These are phyloP conservation scores for Porphyridium purpureum DNA, from an alignment of 23 red algal genomes.

Conservation along the genomic window DNA sequence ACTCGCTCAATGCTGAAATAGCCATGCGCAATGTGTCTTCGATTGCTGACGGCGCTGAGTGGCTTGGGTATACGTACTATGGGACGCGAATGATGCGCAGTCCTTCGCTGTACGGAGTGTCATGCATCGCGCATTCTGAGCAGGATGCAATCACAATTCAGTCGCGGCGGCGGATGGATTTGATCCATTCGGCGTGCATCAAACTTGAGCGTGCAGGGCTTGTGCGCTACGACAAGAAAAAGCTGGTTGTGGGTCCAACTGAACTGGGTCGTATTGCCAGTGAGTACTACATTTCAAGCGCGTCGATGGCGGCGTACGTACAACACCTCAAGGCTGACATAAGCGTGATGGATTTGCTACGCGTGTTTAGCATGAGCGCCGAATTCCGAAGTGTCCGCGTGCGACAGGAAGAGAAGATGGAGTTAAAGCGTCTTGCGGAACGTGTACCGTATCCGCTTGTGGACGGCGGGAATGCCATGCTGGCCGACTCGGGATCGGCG, in stretches of 20 bases:
- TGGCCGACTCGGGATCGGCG: slow-evolving; percentile 24
- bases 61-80: slow-evolving; percentile 79
- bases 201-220: slow-evolving; percentile 55
- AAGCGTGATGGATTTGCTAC: slow-evolving; percentile 55
- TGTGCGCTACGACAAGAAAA: slow-evolving; percentile 29
- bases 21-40: slow-evolving; percentile 69
- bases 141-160: slow-evolving; percentile 32
- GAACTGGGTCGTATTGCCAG: slow-evolving; percentile 63
- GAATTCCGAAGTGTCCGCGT: slow-evolving; percentile 69
- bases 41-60: slow-evolving; percentile 54
- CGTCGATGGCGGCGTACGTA: slow-evolving; percentile 30
- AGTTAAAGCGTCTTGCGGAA: slow-evolving; percentile 30
- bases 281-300: slow-evolving; percentile 50
- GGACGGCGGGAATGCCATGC: slow-evolving; percentile 35
- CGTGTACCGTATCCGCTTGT: slow-evolving; percentile 43
- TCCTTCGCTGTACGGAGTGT: slow-evolving; percentile 72
- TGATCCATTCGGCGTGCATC: slow-evolving; percentile 43
- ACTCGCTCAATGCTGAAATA: slow-evolving; percentile 96
- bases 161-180: slow-evolving; percentile 24
- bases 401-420: slow-evolving; percentile 73
- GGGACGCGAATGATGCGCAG: slow-evolving; percentile 73
- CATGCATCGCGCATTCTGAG: slow-evolving; percentile 70
- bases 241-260: too few species aligned
- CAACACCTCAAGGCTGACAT: slow-evolving; percentile 22
- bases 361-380: slow-evolving; percentile 32